Conservation (phyloP, 768 basidiomycete genomes). For the Trametes sanguinea region DNA sequence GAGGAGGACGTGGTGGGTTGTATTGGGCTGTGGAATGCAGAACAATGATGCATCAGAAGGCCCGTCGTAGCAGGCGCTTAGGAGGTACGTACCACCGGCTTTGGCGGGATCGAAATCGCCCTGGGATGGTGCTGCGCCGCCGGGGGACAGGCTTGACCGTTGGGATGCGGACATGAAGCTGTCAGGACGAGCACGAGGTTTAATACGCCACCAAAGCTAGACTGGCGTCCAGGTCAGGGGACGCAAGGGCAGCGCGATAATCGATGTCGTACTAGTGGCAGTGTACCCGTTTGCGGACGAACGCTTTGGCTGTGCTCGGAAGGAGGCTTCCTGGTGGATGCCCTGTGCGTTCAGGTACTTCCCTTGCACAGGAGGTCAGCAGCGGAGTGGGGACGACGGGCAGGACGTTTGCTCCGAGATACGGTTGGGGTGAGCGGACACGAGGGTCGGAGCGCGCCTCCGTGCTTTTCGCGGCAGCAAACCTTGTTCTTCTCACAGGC, state of each 20-base stretch:
- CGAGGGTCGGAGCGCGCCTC: slow-evolving; percentile 11
- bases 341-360: background rate
- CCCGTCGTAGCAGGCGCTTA: slow-evolving; percentile 10
- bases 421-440: background rate
- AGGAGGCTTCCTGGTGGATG: background rate
- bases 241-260: slow-evolving; percentile 7
- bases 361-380: slow-evolving; percentile 4
- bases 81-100: slow-evolving; percentile 18
- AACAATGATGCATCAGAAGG: slow-evolving; percentile 23
- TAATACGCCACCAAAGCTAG: slow-evolving; percentile 14
- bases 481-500: slow-evolving; percentile 7
- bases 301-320: slow-evolving; percentile 9
- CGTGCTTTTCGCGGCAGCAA: background rate
- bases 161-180: slow-evolving; percentile 20
- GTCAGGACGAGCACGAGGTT: slow-evolving; percentile 13
- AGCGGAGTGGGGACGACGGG: background rate
- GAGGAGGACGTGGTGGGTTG: slow-evolving; percentile 6
- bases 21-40: slow-evolving; percentile 11
- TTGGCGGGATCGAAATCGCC: slow-evolving; percentile 11
- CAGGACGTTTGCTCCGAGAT: background rate
- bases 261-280: slow-evolving; percentile 12
- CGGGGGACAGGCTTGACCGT: slow-evolving; percentile 21
- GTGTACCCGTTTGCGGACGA: slow-evolving; percentile 7
- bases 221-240: background rate
- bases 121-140: slow-evolving; percentile 7